Percentiles rank a stretch among this genome's conserved stretches.
Conservation (phyloP, 768 basidiomycete genomes). For the Jaapia argillacea region DNA sequence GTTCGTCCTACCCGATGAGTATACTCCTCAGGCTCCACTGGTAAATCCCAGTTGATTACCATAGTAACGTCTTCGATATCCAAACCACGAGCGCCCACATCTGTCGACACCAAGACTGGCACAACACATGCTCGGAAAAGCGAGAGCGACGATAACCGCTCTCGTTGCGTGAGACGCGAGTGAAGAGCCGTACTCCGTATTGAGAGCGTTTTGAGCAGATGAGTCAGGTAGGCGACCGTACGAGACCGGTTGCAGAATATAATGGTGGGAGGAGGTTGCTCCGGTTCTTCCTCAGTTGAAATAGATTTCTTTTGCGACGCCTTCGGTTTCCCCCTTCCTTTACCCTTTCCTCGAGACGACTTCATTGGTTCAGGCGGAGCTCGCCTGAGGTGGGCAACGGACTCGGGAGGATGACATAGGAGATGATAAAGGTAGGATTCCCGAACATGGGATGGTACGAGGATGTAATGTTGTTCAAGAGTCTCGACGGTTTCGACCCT, state of each 20-base stretch:
- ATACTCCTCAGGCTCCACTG: slow-evolving; percentile 85
- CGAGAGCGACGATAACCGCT: slow-evolving; percentile 75
- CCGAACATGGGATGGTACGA: slow-evolving; percentile 90
- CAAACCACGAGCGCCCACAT: slow-evolving; percentile 90
- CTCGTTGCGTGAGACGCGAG: slow-evolving; percentile 87
- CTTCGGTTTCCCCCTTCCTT: slow-evolving; percentile 17
- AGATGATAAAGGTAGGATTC: slow-evolving; percentile 88
- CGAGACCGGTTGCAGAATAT: slow-evolving; percentile 84
- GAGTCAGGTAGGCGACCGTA: slow-evolving; percentile 84
- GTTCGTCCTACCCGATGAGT: slow-evolving; percentile 93
- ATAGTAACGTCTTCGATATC: slow-evolving; percentile 96
- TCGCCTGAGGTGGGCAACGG: slow-evolving; percentile 56
- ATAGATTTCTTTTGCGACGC: slow-evolving; percentile 14
- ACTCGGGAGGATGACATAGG: slow-evolving; percentile 81
- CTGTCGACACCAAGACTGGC: slow-evolving; percentile 88
- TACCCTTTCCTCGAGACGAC: slow-evolving; percentile 12
- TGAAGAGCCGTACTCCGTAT: slow-evolving; percentile 88
- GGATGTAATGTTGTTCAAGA: slow-evolving; percentile 80
- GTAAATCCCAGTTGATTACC: slow-evolving; percentile 97
- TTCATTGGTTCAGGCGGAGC: slow-evolving; percentile 45
- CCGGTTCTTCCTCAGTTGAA: slow-evolving; percentile 32
- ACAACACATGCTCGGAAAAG: slow-evolving; percentile 81
- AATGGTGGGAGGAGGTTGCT: slow-evolving; percentile 89
- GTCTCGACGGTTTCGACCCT: slow-evolving; percentile 88
- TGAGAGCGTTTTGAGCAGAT: slow-evolving; percentile 62